Evolutionary conservation across 176 grass and related monocot species (phyloP), one percentile per base, ranked within the genome.

Genomic region (Ampelocalamus luodianensis): DNA sequence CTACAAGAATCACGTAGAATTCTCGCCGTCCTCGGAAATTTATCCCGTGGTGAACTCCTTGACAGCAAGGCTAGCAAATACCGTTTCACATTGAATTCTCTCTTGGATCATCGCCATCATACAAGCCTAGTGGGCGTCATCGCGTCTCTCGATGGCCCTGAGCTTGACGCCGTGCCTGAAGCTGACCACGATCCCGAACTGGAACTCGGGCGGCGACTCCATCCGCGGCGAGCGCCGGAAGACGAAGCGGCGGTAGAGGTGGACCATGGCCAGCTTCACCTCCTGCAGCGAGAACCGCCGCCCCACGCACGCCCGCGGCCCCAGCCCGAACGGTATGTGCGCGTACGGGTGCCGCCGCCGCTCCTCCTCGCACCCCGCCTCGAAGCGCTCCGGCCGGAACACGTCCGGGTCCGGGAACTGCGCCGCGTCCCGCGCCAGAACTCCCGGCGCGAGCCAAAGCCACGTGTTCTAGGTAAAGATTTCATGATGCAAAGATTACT

Each of bases 371-470:
- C 90, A 39, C 39, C 66, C 77, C 5, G 87, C 84, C 17, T 91
- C 84, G 55, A 94, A 94, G 70, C 92, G 72, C 87, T 91, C 89
- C 42, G 90, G 92, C 72, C 70, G 81, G 71, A 94, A 93, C 53
- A n/a, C 85, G 29, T 82, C 76, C 56, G 92, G 87, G 5, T 94
- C 89, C 13, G 72, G 82, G 58, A 98, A 98, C 12, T 95, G 71
- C 54, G 90, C 87, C 13, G 85, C 79, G 75, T 98, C 93, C 60
- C 87, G 85, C 7, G 93, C 66, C 62, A 98, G 79, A 5, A 90
- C 93, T 5, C 93, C 95, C 11, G 82, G 85, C 80, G 95, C 93
- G 60, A 95, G 80, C 95, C 93, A 98, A 79, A 98, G 62, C 95
- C 95, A 98, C 38, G 91, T 88, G 1, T 89, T 89, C 89, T 96